Evolutionary conservation across 2,329 filamentous ascomycete genomes (phyloP), one percentile per base, ranked within the genome.

Genomic region (Metarhizium album): DNA sequence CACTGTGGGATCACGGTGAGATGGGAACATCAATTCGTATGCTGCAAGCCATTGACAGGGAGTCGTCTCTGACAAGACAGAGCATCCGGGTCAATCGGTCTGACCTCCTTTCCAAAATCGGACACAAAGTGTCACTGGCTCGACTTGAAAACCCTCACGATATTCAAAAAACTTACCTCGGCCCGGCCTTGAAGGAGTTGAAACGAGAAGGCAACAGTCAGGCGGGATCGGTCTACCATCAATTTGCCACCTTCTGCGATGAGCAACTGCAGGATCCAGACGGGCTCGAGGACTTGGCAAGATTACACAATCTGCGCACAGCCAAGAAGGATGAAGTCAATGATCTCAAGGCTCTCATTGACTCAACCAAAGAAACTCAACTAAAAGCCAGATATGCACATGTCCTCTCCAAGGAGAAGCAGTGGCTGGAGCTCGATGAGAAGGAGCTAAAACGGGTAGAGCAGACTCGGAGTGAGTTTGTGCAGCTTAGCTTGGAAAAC

Each of bases 171-270:
- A 82, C 86, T 35, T 97, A 96, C 60, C 76, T 98, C 0, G 79
- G 85, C 50, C 87, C 88, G 22, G 90, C 93, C 0, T 82, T 97
- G 27, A 83, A 83, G 57, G 87, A 94, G 61, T 73, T 98, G 7
- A 85, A 81, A 59, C 83, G 82, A 2, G 77, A 79, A 45, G 76
- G 70, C 4, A 76, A 82, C 1, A 74, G 78, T 43, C 87, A 91
- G 53, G 87, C 90, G 2, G 90, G 90, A 1, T 79, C 88, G 57
- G 93, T 97, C 1, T 96, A 90, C 60, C 90, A 96, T 63, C 88
- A 95, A 60, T 97, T 97, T 65, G 93, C 94, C 24, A 79, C 83
- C 48, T 98, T 98, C 64, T 98, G 94, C 61, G 91, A 98, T 64
- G 83, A 90, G 60, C 93, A 98, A 64, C 74, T 98, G 9, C 87